phyloP scores from a whole-genome alignment of 2,329 filamentous ascomycete genomes.

The Daldinia sp. region DNA sequence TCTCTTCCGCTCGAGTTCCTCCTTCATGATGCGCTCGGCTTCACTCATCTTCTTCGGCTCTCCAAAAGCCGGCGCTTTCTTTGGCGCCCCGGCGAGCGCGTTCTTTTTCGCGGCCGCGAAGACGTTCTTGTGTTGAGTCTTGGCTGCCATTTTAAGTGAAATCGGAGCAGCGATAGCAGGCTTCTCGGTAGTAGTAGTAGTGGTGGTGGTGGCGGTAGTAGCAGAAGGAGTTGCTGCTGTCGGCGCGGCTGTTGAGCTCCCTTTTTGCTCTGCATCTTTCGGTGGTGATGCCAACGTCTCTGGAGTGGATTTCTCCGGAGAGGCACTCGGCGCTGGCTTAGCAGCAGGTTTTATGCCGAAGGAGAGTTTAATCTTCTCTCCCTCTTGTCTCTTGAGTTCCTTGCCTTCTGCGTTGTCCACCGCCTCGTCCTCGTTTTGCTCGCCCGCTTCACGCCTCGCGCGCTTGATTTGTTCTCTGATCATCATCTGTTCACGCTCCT shows the following conservation, averaged over 20 bases:
- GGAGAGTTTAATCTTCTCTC: constrained; percentile 80
- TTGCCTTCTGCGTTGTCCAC: constrained; percentile 56
- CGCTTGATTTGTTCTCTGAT: constrained; percentile 86
- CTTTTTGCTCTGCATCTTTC: constrained; percentile 30
- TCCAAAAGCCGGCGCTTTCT: constrained; percentile 70
- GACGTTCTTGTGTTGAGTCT: constrained; percentile 80
- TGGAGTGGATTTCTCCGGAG: constrained; percentile 26
- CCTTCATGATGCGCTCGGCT: constrained; percentile 89
- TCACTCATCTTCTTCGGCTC: constrained; percentile 88
- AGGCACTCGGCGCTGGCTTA: constrained; percentile 38
- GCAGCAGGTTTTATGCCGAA: constrained; percentile 65
- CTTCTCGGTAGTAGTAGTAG: constrained; percentile 47
- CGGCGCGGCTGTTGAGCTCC: constrained; percentile 30
- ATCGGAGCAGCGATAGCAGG: constrained; percentile 55
- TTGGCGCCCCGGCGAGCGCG: constrained; percentile 68
- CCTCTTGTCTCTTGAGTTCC: constrained; percentile 71
- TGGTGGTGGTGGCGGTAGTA: no score
- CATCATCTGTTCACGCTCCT: constrained; percentile 86
- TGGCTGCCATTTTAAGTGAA: constrained; percentile 73
- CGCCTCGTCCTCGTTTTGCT: constrained; percentile 56
- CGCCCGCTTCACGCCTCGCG: constrained; percentile 69
- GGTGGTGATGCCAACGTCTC: constrained; percentile 39
- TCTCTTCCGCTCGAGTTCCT: constrained; percentile 80
- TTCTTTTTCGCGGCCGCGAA: constrained; percentile 78
- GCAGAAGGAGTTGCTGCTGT: constrained; percentile 36